Conservation (phyloP, 768 basidiomycete genomes). For the Cyclocybe aegerita region DNA sequence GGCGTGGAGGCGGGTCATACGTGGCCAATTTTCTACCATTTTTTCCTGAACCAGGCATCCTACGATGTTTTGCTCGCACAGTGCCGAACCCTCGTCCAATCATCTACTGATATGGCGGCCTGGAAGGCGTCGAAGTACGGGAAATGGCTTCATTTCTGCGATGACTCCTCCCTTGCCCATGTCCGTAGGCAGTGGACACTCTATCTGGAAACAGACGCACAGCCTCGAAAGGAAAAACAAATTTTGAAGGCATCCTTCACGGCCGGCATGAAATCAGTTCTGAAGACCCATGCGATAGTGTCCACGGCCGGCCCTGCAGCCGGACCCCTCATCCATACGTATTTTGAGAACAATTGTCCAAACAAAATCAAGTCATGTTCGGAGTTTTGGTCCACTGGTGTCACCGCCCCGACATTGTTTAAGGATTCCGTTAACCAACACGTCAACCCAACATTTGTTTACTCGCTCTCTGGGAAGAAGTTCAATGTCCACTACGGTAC, state of each 20-base stretch:
- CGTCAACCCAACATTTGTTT: constrained; percentile 48
- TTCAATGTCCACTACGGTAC: constrained; percentile 45
- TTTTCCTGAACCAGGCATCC: constrained; percentile 39
- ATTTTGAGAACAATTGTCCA: background rate
- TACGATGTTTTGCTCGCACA: constrained; percentile 34
- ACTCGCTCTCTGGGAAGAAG: constrained; percentile 34
- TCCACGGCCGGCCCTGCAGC: constrained; percentile 27
- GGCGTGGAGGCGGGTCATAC: constrained; percentile 16
- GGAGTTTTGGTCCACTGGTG: constrained; percentile 43
- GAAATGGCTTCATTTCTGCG: constrained; percentile 35
- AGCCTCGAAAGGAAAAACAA: constrained; percentile 20
- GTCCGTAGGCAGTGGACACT: constrained; percentile 40
- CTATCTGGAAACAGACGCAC: constrained; percentile 28
- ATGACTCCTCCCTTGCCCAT: constrained; percentile 33
- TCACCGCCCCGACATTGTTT: constrained; percentile 24
- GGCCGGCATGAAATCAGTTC: constrained; percentile 16
- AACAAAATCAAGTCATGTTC: constrained; percentile 5
- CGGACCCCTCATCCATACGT: constrained; percentile 30
- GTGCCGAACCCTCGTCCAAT: constrained; percentile 34
- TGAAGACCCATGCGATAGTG: background rate
- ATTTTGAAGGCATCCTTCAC: constrained; percentile 19
- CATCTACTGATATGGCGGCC: constrained; percentile 27
- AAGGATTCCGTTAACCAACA: constrained; percentile 21
- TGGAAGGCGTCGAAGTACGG: constrained; percentile 44
- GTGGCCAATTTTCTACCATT: constrained; percentile 52